Evolutionary conservation across 208 protist genomes (phyloP).

Genomic region (Leptomonas pyrrhocoris): DNA sequence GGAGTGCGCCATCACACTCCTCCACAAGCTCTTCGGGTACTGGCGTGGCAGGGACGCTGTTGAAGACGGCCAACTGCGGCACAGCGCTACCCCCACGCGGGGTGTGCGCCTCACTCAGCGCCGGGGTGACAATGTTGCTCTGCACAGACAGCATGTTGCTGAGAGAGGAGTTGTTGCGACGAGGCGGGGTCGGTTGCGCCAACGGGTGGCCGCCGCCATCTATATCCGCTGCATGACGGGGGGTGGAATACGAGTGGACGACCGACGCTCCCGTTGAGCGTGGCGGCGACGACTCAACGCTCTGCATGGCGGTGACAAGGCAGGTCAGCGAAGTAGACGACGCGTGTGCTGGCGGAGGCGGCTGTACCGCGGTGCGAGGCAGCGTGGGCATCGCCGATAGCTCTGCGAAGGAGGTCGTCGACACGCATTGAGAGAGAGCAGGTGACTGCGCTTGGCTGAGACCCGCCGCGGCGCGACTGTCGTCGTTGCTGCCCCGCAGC

Average conservation of each 20-base stretch:
- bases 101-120: slow-evolving; percentile 15
- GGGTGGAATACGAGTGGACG: not conserved
- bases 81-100: not conserved
- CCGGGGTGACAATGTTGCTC: slow-evolving; percentile 19
- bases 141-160: slow-evolving; percentile 20
- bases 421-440: not conserved
- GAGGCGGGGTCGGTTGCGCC: not conserved
- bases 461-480: not conserved
- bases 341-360: not conserved
- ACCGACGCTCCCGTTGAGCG: not conserved
- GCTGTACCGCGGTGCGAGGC: not conserved
- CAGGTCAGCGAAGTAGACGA: not conserved
- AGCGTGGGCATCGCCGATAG: not conserved
- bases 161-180: slow-evolving; percentile 14
- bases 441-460: slow-evolving; percentile 11
- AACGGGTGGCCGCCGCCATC: not conserved
- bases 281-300: slow-evolving; percentile 7
- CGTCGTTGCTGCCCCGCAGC: slow-evolving; percentile 7
- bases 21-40: not conserved
- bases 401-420: not conserved
- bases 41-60: slow-evolving; percentile 11
- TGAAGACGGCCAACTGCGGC: slow-evolving; percentile 16
- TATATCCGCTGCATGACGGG: not conserved
- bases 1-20: slow-evolving; percentile 1
- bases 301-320: not conserved